Conservation (phyloP, 2,329 filamentous ascomycete genomes). For the Diaporthe caulivora region DNA sequence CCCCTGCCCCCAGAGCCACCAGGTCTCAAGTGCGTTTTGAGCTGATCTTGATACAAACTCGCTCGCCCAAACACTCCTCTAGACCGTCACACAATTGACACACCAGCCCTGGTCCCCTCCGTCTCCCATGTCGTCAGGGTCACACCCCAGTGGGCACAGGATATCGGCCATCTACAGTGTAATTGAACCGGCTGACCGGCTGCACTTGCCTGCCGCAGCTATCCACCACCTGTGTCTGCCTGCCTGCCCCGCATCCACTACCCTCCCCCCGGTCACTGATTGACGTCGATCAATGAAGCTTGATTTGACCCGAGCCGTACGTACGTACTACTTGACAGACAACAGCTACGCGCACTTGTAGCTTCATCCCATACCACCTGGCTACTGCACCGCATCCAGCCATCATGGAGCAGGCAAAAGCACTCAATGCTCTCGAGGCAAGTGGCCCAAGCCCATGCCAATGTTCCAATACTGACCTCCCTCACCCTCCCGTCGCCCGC, state of each 20-base stretch:
- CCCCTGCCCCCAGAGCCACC: constrained; percentile 26
- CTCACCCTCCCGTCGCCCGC: background rate
- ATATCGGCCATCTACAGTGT: background rate
- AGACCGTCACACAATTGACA: constrained; percentile 25
- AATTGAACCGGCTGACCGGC: background rate
- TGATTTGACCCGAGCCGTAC: constrained; percentile 16
- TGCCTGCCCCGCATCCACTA: constrained; percentile 18
- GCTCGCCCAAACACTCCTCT: constrained; percentile 11
- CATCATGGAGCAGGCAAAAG: constrained; percentile 80
- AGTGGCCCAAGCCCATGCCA: constrained; percentile 38
- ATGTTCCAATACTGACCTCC: no score
- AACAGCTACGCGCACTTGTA: background rate
- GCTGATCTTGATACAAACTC: constrained; percentile 45
- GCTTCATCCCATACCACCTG: constrained; percentile 1
- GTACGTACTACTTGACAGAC: constrained; percentile 9
- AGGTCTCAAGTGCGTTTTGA: constrained; percentile 20
- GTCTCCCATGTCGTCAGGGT: background rate
- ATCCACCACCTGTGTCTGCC: background rate
- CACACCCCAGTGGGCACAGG: background rate
- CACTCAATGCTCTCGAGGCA: constrained; percentile 74
- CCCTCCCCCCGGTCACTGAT: constrained; percentile 22
- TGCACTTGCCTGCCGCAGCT: constrained; percentile 26
- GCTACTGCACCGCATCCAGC: background rate
- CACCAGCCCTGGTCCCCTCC: constrained; percentile 6
- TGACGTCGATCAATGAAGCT: constrained; percentile 33